Evolutionary conservation across 805 yeast genomes (phyloP).

Genomic region (Starmerella kuoi): DNA sequence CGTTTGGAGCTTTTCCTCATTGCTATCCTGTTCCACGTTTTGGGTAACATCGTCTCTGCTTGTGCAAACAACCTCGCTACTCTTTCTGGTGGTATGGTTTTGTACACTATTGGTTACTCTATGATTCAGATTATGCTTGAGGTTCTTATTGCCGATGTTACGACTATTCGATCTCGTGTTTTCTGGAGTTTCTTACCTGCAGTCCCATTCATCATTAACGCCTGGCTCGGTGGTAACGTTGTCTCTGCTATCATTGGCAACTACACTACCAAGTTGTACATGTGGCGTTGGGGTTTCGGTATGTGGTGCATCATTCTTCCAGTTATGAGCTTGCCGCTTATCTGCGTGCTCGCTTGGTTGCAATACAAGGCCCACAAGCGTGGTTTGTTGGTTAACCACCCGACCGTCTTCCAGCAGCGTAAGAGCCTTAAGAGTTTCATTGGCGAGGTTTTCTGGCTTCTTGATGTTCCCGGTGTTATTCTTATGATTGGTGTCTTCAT

Average conservation of each 20-base stretch:
- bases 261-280: slow-evolving; percentile 18
- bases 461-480: slow-evolving; percentile 53
- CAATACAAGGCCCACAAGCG: slow-evolving; percentile 40
- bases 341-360: slow-evolving; percentile 46
- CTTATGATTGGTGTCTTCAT: slow-evolving; percentile 47
- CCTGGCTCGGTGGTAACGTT: slow-evolving; percentile 64
- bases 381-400: slow-evolving; percentile 36
- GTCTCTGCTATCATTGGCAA: slow-evolving; percentile 21
- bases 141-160: slow-evolving; percentile 52
- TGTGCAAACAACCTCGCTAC: slow-evolving; percentile 46
- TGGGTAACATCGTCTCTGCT: slow-evolving; percentile 55
- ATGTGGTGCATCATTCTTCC: slow-evolving; percentile 76
- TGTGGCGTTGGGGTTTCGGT: slow-evolving; percentile 65
- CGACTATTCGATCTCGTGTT: slow-evolving; percentile 60
- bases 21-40: slow-evolving; percentile 42
- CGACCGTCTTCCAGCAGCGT: slow-evolving; percentile 31
- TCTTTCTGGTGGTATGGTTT: slow-evolving; percentile 54
- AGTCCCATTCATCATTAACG: slow-evolving; percentile 60
- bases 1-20: slow-evolving; percentile 41
- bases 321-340: slow-evolving; percentile 47
- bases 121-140: slow-evolving; percentile 48
- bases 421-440: slow-evolving; percentile 23
- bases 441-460: slow-evolving; percentile 40
- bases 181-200: slow-evolving; percentile 54
- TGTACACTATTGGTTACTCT: slow-evolving; percentile 46